Evolutionary conservation across 169 alveolate genomes (phyloP).

Genomic region (Babesia caballi): DNA sequence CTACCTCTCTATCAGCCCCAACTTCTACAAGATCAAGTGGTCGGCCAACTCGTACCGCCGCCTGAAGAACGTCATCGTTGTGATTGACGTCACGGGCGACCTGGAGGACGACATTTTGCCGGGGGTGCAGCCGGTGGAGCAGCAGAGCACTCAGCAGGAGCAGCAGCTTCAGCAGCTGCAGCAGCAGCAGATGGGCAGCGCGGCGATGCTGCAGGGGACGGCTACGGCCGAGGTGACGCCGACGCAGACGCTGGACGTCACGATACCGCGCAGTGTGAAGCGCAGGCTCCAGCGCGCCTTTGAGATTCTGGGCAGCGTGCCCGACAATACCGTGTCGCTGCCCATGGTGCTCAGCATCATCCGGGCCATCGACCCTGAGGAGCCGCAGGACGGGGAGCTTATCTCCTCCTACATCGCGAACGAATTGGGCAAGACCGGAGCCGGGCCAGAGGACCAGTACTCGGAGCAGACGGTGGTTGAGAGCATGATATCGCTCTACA

Average conservation of each 20-base stretch:
- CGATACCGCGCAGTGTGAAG: constrained; percentile 14
- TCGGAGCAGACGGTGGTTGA: constrained; percentile 10
- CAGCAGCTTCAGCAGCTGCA: too few species aligned
- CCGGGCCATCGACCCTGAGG: constrained; percentile 64
- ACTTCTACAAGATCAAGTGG: constrained; percentile 65
- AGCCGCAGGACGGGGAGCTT: constrained; percentile 52
- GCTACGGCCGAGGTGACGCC: constrained; percentile 6
- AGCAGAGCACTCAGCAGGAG: too few species aligned
- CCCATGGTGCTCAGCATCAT: constrained; percentile 33
- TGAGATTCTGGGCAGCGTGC: constrained; percentile 14
- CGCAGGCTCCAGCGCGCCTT: constrained; percentile 13
- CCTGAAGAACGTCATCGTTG: constrained; percentile 60
- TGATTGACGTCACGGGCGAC: constrained; percentile 42
- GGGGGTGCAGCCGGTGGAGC: neutral
- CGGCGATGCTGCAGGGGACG: neutral
- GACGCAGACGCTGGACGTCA: neutral
- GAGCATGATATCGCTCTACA: constrained; percentile 23
- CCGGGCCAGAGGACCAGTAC: constrained; percentile 1
- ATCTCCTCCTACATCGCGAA: constrained; percentile 29
- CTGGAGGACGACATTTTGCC: neutral
- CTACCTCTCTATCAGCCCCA: constrained; percentile 47
- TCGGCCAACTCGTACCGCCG: constrained; percentile 49
- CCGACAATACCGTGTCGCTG: constrained; percentile 17
- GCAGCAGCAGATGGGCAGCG: too few species aligned
- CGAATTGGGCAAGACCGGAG: constrained; percentile 18